phyloP scores from a whole-genome alignment of 345 rosid genomes.

The rapeseed (Brassica napus) region DNA sequence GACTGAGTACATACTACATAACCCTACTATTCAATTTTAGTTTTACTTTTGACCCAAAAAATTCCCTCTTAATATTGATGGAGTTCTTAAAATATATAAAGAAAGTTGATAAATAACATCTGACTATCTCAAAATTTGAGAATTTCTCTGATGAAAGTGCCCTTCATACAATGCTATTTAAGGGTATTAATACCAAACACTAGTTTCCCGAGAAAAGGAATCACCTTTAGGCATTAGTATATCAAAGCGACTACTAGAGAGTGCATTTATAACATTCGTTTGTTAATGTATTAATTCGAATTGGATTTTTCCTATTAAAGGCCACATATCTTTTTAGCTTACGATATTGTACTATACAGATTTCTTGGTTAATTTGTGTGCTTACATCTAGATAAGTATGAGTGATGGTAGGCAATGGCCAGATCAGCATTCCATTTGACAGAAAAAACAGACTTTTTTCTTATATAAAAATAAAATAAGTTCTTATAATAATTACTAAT shows the following conservation, averaged over 20 bases:
- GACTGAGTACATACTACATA: not conserved
- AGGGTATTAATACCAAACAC: slow-evolving; percentile 11
- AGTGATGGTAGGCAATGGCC: not conserved
- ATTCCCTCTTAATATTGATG: not conserved
- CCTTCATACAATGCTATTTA: not conserved
- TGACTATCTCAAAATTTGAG: not conserved
- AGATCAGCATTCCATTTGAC: slow-evolving; percentile 34
- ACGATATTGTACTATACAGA: not conserved
- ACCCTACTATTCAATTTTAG: not conserved
- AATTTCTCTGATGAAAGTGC: not conserved
- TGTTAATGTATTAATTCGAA: not conserved
- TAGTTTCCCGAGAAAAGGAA: slow-evolving; percentile 1
- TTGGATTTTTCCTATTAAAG: not conserved
- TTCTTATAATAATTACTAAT: slow-evolving; percentile 2
- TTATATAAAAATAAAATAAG: not conserved
- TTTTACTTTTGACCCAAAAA: too few species aligned
- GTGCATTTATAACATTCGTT: slow-evolving; percentile 17
- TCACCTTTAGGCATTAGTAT: not conserved
- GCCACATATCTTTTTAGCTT: not conserved
- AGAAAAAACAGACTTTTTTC: not conserved
- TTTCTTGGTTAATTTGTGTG: not conserved
- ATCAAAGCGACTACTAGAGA: slow-evolving; percentile 3
- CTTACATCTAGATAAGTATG: slow-evolving; percentile 16
- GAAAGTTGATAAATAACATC: not conserved
- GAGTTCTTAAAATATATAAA: not conserved